A percentile compares a stretch with the other conserved stretches of the same genome.
phyloP scores from a whole-genome alignment of 2,329 filamentous ascomycete genomes.

The Cladosporium sphaerospermum region DNA sequence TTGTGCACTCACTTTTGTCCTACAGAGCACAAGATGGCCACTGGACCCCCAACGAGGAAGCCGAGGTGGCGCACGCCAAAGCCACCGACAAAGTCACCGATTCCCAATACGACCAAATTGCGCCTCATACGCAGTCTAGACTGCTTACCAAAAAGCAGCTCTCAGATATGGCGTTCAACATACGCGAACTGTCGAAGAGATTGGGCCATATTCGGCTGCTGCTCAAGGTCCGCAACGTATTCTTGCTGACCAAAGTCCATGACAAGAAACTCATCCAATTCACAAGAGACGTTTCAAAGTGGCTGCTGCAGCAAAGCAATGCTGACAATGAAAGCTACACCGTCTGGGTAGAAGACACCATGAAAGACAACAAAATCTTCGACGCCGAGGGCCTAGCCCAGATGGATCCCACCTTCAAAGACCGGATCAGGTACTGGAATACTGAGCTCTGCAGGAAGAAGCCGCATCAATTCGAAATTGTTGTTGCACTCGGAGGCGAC shows the following conservation, averaged over 20 bases:
- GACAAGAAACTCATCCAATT: conserved; percentile 73
- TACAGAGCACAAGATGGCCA: conserved; percentile 33
- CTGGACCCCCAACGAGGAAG: conserved; percentile 17
- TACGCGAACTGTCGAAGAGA: conserved; percentile 80
- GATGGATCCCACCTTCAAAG: conserved; percentile 49
- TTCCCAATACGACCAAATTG: conserved; percentile 24
- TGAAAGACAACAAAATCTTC: conserved; percentile 67
- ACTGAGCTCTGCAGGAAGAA: conserved; percentile 67
- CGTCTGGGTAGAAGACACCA: conserved; percentile 71
- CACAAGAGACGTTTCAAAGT: conserved; percentile 69
- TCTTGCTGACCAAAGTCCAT: conserved; percentile 86
- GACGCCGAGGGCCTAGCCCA: conserved; percentile 62
- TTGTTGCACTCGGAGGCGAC: conserved; percentile 74
- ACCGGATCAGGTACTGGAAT: conserved; percentile 75
- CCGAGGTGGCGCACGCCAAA: conserved; percentile 27
- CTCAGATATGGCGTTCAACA: conserved; percentile 94
- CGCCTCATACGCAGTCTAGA: conserved; percentile 52
- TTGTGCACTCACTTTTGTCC: conserved; percentile 53
- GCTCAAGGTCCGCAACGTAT: conserved; percentile 74
- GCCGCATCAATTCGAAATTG: conserved; percentile 88
- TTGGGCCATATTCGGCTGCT: conserved; percentile 77
- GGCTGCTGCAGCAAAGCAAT: conserved; percentile 67
- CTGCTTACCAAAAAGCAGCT: conserved; percentile 91
- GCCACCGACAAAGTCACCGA: conserved; percentile 39
- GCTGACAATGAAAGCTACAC: conserved; percentile 58